Percentiles rank a stretch among this genome's conserved stretches.
Evolutionary conservation across 768 basidiomycete genomes (phyloP).

Genomic region (Chalciporus pseudorubinellus): DNA sequence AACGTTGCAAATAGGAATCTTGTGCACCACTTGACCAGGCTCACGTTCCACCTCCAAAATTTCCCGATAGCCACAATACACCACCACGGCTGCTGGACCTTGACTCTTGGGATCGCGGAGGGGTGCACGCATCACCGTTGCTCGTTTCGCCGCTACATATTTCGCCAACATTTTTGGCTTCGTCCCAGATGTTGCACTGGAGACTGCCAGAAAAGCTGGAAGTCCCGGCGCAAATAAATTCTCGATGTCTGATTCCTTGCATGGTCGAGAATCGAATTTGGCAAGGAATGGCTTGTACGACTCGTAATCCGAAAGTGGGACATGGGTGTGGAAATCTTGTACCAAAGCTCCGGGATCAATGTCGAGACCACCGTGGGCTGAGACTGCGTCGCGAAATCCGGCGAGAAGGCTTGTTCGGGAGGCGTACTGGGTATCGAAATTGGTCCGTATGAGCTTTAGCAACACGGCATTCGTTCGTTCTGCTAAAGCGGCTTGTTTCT

Average conservation of each 20-base stretch:
- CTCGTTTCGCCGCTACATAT: background rate
- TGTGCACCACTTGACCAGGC: no score
- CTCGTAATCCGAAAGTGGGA: conserved; percentile 12
- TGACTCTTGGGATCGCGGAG: no score
- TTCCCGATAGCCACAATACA: no score
- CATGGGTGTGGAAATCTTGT: conserved; percentile 7
- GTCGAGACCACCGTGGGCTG: background rate
- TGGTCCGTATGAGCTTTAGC: background rate
- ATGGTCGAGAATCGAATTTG: conserved; percentile 7
- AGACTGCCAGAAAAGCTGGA: conserved; percentile 8
- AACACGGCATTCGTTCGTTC: conserved; percentile 3
- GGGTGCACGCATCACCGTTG: no score
- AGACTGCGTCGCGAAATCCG: conserved; percentile 2
- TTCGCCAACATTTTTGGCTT: conserved; percentile 8
- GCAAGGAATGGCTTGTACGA: conserved; percentile 12
- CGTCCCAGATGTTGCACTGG: conserved; percentile 14
- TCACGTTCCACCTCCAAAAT: no score
- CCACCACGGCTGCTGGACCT: no score
- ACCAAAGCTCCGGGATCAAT: background rate
- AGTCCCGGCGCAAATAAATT: conserved; percentile 16
- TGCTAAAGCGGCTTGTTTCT: background rate
- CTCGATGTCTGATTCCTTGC: conserved; percentile 7
- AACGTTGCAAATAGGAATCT: no score
- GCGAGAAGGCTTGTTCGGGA: conserved; percentile 1
- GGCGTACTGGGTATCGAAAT: conserved; percentile 2